Evolutionary conservation across 257 asterid genomes (phyloP).

Genomic region (Forsythia viridissima): DNA sequence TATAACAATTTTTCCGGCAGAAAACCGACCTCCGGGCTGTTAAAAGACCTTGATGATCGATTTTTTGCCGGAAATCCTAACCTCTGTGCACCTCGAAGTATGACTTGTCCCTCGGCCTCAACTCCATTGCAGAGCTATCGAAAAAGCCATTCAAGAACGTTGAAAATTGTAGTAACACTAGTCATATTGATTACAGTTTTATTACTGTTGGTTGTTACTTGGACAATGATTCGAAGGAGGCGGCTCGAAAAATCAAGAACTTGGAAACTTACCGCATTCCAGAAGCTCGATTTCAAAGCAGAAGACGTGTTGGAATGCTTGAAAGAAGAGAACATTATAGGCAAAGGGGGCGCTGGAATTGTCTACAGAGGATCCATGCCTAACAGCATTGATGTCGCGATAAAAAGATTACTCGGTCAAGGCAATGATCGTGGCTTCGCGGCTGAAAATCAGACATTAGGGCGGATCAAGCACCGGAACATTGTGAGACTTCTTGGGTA

Average conservation of each 20-base stretch:
- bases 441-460: constrained; percentile 82
- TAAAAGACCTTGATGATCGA: constrained; percentile 42
- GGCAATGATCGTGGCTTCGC: constrained; percentile 68
- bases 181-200: constrained; percentile 28
- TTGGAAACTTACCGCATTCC: constrained; percentile 85
- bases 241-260: constrained; percentile 38
- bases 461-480: constrained; percentile 73
- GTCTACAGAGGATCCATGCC: constrained; percentile 91
- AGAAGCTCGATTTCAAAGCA: constrained; percentile 51
- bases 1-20: constrained; percentile 67
- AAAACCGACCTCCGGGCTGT: constrained; percentile 54
- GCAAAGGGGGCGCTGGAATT: constrained; percentile 86
- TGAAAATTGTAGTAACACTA: constrained; percentile 32
- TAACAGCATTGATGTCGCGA: constrained; percentile 64
- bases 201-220: constrained; percentile 33
- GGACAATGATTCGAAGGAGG: constrained; percentile 29
- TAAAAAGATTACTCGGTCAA: constrained; percentile 53
- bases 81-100: constrained; percentile 48
- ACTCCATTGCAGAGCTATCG: constrained; percentile 16
- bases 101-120: constrained; percentile 38
- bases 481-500: constrained; percentile 78
- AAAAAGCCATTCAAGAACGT: constrained; percentile 14
- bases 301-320: constrained; percentile 73
- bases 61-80: constrained; percentile 68
- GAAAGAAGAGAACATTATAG: constrained; percentile 81